Conservation (phyloP, 306 rosid species). For the Acacia confusa region DNA sequence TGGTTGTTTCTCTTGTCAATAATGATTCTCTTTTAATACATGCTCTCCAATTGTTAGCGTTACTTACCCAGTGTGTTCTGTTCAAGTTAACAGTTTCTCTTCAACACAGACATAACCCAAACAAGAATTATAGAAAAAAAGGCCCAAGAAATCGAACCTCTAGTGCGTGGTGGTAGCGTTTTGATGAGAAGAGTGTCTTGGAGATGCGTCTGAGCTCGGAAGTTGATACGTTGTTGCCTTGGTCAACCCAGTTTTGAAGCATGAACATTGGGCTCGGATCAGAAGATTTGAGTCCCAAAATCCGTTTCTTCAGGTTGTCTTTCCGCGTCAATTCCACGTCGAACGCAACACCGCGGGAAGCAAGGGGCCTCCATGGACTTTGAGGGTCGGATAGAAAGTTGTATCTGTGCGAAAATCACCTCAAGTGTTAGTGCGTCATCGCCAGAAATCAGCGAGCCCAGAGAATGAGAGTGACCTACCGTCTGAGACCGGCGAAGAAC, state of each 20-base stretch:
- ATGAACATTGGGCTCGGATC: constrained; percentile 33
- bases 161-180: constrained; percentile 58
- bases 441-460: background rate
- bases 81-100: background rate
- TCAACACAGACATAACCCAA: background rate
- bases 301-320: constrained; percentile 37
- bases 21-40: background rate
- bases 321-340: background rate
- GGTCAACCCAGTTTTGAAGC: constrained; percentile 46
- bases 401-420: constrained; percentile 31
- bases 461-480: constrained; percentile 29
- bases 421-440: background rate
- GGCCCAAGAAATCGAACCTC: constrained; percentile 46
- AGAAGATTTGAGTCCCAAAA: constrained; percentile 34
- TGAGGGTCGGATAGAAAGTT: constrained; percentile 18
- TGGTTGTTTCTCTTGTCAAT: too few species aligned
- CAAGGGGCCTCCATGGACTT: constrained; percentile 24
- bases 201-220: constrained; percentile 53
- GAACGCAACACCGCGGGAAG: constrained; percentile 27
- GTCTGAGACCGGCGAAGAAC: constrained; percentile 36
- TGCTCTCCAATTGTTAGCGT: background rate
- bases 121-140: background rate
- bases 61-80: background rate
- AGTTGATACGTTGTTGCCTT: constrained; percentile 45
- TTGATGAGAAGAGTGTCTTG: constrained; percentile 47